Evolutionary conservation across 73 alveolate genomes (phyloP), one percentile per base, ranked within the genome.

Genomic region (Stentor coeruleus): DNA sequence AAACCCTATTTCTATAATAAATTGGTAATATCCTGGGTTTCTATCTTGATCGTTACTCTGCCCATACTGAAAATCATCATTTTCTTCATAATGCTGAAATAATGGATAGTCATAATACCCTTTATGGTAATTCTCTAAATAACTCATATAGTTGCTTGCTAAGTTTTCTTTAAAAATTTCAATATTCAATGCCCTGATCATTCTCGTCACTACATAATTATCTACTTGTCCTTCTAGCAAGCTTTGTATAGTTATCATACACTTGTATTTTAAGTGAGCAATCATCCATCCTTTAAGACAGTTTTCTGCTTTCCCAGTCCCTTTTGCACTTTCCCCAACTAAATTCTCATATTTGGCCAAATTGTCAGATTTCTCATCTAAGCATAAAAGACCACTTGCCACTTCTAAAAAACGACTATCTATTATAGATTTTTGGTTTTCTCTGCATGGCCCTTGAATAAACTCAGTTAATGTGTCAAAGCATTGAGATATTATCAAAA

Each of bases 361-460:
- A 0, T 36, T 40, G 0, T 49, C 2, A 11, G 81, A 85, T 3
- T 83, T 77, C 66, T 83, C 90, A 81, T 92, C 84, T 77, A 84
- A 84, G 59, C 87, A 86, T 81, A 93, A 82, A 37, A 93, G 77
- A 35, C 87, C 88, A 75, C 88, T 86, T 31, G 95, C 95, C 3
- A 94, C 88, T 74, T 91, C 95, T 74, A 93, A 83, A 74, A 93
- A 91, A 86, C 95, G 95, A 42, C 98, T 90, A 81, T 93, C 95
- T 20, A 97, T 95, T 37, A 95, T 81, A 15, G 96, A 86, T 41
- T 88, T 60, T 90, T 97, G 92, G 81, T 95, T 95, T 72, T 94
- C 95, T 74, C 89, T 88, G 83, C 99, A 97, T 55, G 99, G 99
- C 0, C 99, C 99, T 94, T 97, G 94, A 35, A 97, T 88, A 87